phyloP scores from a whole-genome alignment of 306 rosid genomes.

The Corylus heterophylla region DNA sequence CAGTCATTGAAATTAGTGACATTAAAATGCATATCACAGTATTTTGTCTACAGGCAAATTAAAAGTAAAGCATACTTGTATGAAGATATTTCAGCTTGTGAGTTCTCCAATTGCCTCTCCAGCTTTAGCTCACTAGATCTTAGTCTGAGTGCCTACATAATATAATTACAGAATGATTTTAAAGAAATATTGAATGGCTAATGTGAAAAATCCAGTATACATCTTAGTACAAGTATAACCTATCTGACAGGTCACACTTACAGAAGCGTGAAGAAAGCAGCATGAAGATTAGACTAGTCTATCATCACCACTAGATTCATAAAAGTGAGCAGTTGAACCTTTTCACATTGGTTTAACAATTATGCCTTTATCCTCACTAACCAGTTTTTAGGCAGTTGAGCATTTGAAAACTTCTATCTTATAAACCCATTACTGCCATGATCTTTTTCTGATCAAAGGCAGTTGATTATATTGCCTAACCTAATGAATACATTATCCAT shows the following conservation, averaged over 20 bases:
- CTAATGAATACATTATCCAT: background rate
- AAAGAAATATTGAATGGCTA: background rate
- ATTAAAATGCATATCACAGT: background rate
- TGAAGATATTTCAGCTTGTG: constrained; percentile 75
- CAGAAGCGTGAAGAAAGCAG: background rate
- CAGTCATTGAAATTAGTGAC: background rate
- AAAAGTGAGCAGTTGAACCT: background rate
- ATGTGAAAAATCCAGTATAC: background rate
- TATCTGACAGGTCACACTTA: background rate
- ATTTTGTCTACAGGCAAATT: constrained; percentile 6
- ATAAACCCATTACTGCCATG: background rate
- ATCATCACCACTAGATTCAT: background rate
- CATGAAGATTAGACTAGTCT: background rate
- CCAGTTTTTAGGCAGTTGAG: background rate
- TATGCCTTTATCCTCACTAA: background rate
- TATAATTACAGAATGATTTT: constrained; percentile 27
- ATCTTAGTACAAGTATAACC: background rate
- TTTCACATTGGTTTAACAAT: background rate
- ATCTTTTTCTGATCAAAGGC: background rate
- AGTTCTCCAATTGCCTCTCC: constrained; percentile 83
- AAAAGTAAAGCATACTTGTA: constrained; percentile 56
- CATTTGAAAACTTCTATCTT: background rate
- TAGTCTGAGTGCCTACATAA: constrained; percentile 77
- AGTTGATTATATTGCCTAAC: background rate
- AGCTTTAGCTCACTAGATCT: constrained; percentile 93